Conservation (phyloP, 352 stramenopile species). For the Phytophthora rubi region DNA sequence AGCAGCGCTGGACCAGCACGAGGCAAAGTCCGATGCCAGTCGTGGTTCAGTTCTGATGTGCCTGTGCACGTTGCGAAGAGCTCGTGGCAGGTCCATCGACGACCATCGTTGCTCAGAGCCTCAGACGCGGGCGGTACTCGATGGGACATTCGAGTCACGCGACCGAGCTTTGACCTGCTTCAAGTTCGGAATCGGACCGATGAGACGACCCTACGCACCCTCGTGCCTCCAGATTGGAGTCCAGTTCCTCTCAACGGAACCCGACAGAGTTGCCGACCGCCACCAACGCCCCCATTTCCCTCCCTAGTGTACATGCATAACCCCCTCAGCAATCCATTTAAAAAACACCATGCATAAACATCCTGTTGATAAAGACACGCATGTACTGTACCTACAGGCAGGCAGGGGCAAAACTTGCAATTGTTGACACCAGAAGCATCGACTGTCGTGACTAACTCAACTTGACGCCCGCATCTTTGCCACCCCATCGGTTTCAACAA, state of each 20-base stretch:
- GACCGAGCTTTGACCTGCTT: slow-evolving; percentile 16
- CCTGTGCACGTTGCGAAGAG: background rate
- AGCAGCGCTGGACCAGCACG: background rate
- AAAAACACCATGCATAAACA: background rate
- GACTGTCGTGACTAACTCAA: background rate
- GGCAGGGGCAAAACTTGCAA: too few relatives aligned
- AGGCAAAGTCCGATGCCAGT: background rate
- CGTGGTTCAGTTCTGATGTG: background rate
- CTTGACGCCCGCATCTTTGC: background rate
- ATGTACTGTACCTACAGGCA: too few relatives aligned
- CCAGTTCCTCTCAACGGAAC: background rate
- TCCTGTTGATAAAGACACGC: background rate
- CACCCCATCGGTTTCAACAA: background rate
- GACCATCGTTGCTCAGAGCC: slow-evolving; percentile 9
- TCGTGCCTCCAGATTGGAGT: too few relatives aligned
- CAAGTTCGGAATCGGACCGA: background rate
- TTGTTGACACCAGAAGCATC: too few relatives aligned
- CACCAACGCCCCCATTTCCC: background rate
- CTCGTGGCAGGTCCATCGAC: slow-evolving; percentile 4
- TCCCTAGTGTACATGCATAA: background rate
- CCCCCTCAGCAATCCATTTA: background rate
- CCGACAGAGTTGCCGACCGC: background rate
- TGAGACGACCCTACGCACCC: background rate
- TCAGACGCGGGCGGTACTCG: slow-evolving; percentile 16
- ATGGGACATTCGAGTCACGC: slow-evolving; percentile 15